Conservation (phyloP, 2,329 filamentous ascomycete species). For the Dichotomopilus funicola region DNA sequence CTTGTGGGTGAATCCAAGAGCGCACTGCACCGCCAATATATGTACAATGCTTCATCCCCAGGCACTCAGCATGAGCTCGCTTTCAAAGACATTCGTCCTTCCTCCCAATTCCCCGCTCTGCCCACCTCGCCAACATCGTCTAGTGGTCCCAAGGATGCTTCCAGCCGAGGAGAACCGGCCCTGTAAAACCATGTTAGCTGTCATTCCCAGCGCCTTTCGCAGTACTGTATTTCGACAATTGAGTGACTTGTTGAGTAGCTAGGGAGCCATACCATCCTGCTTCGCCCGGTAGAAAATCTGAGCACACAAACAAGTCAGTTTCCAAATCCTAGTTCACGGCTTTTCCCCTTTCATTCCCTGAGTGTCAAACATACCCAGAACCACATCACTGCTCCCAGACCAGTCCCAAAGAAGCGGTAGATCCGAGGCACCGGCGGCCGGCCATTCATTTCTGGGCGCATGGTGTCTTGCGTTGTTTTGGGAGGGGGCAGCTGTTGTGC, state of each 20-base stretch:
- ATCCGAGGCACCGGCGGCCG: constrained; percentile 48
- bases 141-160: constrained; percentile 96
- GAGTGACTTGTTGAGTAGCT: background rate
- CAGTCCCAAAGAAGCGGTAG: constrained; percentile 81
- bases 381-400: constrained; percentile 95
- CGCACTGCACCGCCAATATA: too few species aligned
- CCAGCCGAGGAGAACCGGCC: constrained; percentile 77
- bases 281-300: constrained; percentile 91
- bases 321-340: too few species aligned
- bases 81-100: background rate
- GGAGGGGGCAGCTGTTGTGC: too few species aligned
- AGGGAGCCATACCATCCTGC: constrained; percentile 65
- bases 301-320: constrained; percentile 1
- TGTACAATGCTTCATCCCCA: too few species aligned
- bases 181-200: constrained; percentile 29
- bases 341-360: too few species aligned
- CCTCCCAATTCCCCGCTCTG: too few species aligned
- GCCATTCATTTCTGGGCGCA: constrained; percentile 12
- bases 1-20: too few species aligned
- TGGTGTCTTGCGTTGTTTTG: too few species aligned
- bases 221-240: background rate
- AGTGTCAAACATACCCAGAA: constrained; percentile 67
- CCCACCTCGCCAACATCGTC: background rate
- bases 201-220: too few species aligned
- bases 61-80: too few species aligned